A percentile compares a stretch with the other conserved stretches of the same genome.
Conservation (phyloP, 2,329 filamentous ascomycete species). For the Sporothrix phasma region DNA sequence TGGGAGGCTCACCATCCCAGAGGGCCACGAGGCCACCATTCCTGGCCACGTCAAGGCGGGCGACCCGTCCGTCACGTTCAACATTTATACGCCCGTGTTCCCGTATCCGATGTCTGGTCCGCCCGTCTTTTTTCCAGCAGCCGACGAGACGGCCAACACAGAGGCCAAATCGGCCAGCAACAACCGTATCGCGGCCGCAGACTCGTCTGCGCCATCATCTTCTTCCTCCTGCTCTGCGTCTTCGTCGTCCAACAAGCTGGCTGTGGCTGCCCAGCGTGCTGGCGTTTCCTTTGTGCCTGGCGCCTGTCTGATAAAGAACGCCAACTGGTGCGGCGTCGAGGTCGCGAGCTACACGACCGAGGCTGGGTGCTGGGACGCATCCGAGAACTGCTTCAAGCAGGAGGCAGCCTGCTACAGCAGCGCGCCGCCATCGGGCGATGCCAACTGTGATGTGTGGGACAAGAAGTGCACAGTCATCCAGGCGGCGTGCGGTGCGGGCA, state of each 20-base stretch:
- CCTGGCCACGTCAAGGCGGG: conserved; percentile 51
- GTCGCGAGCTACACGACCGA: conserved; percentile 46
- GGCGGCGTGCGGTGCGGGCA: conserved; percentile 31
- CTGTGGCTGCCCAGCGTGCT: conserved; percentile 28
- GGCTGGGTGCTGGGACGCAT: conserved; percentile 49
- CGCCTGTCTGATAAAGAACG: conserved; percentile 54
- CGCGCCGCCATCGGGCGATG: conserved; percentile 48
- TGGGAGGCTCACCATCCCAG: conserved; percentile 33
- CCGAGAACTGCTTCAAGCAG: conserved; percentile 49
- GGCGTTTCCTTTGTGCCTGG: conserved; percentile 39
- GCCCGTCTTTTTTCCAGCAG: conserved; percentile 36
- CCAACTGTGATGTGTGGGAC: conserved; percentile 53
- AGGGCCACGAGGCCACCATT: conserved; percentile 47
- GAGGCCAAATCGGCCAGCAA: not conserved
- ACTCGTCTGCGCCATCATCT: conserved; percentile 4
- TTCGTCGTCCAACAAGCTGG: conserved; percentile 5
- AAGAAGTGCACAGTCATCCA: conserved; percentile 46
- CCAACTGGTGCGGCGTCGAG: conserved; percentile 61
- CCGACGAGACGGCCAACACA: conserved; percentile 14
- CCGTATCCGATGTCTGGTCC: conserved; percentile 52
- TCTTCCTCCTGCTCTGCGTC: not conserved
- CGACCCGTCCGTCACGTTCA: conserved; percentile 49
- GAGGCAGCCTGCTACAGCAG: conserved; percentile 47
- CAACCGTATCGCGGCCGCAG: not conserved
- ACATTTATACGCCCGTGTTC: conserved; percentile 43